A percentile compares a stretch with the other conserved stretches of the same genome.
Evolutionary conservation across 2,329 filamentous ascomycete species (phyloP).

Genomic region (Colletotrichum endophyticum): DNA sequence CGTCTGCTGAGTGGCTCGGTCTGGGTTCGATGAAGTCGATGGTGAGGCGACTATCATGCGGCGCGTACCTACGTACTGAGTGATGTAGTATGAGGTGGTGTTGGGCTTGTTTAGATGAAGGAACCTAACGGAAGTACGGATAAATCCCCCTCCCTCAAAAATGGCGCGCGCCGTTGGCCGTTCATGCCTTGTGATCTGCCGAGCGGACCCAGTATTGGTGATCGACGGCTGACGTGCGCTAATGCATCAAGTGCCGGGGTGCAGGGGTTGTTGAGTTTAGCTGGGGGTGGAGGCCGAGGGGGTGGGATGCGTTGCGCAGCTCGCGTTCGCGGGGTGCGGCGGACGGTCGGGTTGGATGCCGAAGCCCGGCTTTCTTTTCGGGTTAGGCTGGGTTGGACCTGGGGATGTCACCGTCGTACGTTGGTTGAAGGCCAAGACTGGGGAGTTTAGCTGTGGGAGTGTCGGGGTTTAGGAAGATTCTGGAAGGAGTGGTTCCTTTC

Average conservation of each 20-base stretch:
- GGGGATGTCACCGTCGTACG: neutral
- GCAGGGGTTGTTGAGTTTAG: neutral
- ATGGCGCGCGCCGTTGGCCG: neutral
- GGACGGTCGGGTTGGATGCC: neutral
- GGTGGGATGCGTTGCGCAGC: neutral
- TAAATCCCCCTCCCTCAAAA: neutral
- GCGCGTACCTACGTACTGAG: neutral
- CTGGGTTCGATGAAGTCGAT: neutral
- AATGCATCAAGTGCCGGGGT: conserved; percentile 7
- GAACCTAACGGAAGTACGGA: neutral
- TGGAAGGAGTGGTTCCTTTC: neutral
- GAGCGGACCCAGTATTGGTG: neutral
- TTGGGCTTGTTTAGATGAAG: neutral
- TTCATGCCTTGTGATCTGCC: neutral
- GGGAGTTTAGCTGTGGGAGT: too few relatives aligned
- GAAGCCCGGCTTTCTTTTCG: neutral
- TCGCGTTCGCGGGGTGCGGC: neutral
- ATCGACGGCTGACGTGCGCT: neutral
- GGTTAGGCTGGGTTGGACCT: neutral
- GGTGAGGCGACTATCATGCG: neutral
- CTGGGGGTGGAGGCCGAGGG: neutral
- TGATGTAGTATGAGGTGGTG: too few relatives aligned
- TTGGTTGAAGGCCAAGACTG: too few relatives aligned
- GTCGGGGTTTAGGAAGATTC: neutral
- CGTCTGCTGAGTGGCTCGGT: neutral